phyloP scores from a whole-genome alignment of 345 rosid species.

The Turnera subulata region DNA sequence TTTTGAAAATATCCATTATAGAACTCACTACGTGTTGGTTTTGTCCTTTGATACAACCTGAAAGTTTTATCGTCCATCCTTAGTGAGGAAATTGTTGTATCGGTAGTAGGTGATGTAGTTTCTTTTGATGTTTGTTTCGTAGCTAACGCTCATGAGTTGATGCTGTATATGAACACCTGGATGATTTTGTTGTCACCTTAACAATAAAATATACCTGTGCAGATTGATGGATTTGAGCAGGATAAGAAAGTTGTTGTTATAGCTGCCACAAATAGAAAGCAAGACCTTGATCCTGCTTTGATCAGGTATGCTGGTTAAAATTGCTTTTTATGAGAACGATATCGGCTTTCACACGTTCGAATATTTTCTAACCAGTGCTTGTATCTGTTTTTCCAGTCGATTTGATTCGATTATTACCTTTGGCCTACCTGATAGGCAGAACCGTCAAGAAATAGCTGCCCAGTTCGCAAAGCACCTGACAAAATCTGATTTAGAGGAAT shows the following conservation, averaged over 20 bases:
- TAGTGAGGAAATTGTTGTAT: too few species aligned
- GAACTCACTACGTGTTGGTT: too few species aligned
- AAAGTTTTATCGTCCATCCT: not conserved
- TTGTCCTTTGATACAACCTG: too few species aligned
- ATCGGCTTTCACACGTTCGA: not conserved
- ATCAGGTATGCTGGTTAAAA: constrained; percentile 46
- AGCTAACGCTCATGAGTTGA: not conserved
- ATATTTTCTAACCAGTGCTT: constrained; percentile 10
- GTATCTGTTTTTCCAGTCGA: constrained; percentile 46
- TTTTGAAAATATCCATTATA: too few species aligned
- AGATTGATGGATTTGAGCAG: constrained; percentile 98
- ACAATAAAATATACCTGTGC: constrained; percentile 24
- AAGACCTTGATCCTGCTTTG: constrained; percentile 92
- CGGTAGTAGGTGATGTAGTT: not conserved
- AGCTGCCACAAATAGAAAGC: constrained; percentile 95
- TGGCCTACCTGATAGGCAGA: constrained; percentile 64
- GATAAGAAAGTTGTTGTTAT: constrained; percentile 82
- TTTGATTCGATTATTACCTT: constrained; percentile 84
- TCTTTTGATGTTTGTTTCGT: constrained; percentile 1
- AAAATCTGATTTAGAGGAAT: constrained; percentile 58
- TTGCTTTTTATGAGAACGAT: constrained; percentile 12
- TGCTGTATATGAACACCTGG: not conserved
- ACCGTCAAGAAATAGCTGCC: constrained; percentile 64
- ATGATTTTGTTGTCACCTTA: constrained; percentile 1
- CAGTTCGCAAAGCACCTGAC: constrained; percentile 84